Evolutionary conservation across 352 stramenopile species (phyloP), one percentile per base, ranked within the genome.

Genomic region (Aphanomyces stellatus): DNA sequence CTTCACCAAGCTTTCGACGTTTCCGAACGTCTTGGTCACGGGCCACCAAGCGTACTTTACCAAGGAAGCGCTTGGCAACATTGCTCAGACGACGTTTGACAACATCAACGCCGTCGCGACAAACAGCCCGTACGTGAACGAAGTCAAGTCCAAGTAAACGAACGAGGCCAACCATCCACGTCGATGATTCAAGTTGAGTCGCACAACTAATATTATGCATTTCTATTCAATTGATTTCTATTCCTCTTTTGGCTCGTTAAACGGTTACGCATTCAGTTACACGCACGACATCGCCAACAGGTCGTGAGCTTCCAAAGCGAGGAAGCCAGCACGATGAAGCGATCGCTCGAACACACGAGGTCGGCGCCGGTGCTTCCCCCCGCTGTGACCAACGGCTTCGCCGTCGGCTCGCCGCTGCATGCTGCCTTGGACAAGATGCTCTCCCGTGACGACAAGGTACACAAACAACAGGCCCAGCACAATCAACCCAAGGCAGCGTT

Each of bases 1-100:
- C 4, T 75, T 93, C 25, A 80, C 84, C 46, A 81, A 81, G n/a
- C 46, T 92, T 30, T 88, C 90, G 41, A 92, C 84, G 33, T 92
- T 92, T 74, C 76, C 81, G 42, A 92, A 92, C 65, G 84, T 92
- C 41, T 74, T 92, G 51, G 83, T 90, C 65, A 92, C 84, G 37
- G 82, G 83, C 22, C 83, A 90, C 69, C 83, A 92, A 64, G 83
- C 81, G 17, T 91, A 87, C 72, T 90, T 90, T 69, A 92, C 82
- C 1, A 80, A 90, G 51, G 84, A 92, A 34, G 84, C 84, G 0
- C 68, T 92, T 15, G 66, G 78, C 53, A 90, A 81, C 69, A 92
- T 92, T 42, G 78, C 74, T 3, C 76, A 82, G 62, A 86, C 78
- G 4, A 92, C 82, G 2, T 87, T 92, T 76, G 70, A 74, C 33